Conservation (phyloP, 2,329 filamentous ascomycete species). For the Phaeosphaeria sp. region DNA sequence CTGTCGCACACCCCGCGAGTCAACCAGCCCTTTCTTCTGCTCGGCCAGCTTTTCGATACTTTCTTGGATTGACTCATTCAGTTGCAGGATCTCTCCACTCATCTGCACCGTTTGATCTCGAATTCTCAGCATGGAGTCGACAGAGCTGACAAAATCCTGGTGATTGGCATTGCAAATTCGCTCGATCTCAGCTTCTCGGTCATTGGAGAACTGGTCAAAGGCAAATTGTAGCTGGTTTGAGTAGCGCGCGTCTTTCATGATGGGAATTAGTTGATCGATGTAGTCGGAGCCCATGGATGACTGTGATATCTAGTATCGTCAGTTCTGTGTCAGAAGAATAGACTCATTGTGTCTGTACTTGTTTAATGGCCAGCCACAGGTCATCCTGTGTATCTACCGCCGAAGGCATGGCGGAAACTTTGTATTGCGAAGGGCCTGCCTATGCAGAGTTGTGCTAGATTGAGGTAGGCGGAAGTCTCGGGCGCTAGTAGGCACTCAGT, state of each 20-base stretch:
- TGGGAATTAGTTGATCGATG: constrained; percentile 91
- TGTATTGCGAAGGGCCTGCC: constrained; percentile 10
- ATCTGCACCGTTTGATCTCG: constrained; percentile 88
- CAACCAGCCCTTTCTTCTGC: constrained; percentile 92
- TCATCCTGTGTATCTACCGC: constrained; percentile 56
- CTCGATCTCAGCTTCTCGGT: constrained; percentile 91
- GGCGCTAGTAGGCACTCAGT: neutral
- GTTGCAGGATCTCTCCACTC: constrained; percentile 86
- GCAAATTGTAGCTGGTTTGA: constrained; percentile 80
- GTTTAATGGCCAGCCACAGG: constrained; percentile 56
- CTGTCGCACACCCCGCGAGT: constrained; percentile 88
- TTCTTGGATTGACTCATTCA: constrained; percentile 93
- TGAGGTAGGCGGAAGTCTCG: neutral
- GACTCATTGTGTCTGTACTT: constrained; percentile 45
- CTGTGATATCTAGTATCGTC: constrained; percentile 76
- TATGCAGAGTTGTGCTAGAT: neutral
- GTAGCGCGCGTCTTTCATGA: constrained; percentile 86
- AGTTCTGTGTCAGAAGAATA: neutral
- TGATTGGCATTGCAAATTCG: constrained; percentile 93
- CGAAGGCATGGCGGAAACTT: constrained; percentile 36
- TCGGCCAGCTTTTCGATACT: constrained; percentile 93
- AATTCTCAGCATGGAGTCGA: constrained; percentile 91
- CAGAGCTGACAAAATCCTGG: constrained; percentile 92
- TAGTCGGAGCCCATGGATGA: constrained; percentile 92
- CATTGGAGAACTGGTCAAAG: constrained; percentile 80